Conservation (phyloP, 2,329 filamentous ascomycete genomes). For the Trichoderma arundinaceum region DNA sequence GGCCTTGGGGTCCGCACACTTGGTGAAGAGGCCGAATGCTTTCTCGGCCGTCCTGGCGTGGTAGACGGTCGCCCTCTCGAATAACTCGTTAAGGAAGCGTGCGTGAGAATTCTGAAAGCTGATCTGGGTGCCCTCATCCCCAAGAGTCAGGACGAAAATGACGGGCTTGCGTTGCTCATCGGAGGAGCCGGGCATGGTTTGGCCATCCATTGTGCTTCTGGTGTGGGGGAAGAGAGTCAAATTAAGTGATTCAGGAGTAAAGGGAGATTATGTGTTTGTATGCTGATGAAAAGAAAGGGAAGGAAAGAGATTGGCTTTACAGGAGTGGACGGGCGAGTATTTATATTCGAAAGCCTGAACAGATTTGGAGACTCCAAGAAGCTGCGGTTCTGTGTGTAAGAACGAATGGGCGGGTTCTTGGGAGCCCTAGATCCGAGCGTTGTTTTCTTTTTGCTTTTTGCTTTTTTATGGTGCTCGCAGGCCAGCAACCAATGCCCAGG, state of each 20-base stretch:
- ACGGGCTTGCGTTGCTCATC: constrained; percentile 7
- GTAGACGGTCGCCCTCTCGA: constrained; percentile 25
- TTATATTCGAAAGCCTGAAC: background rate
- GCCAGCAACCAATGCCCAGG: background rate
- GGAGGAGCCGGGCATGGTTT: constrained; percentile 38
- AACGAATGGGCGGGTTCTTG: no score
- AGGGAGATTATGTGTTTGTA: background rate
- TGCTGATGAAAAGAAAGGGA: background rate
- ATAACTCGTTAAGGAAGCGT: constrained; percentile 26
- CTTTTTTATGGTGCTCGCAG: background rate
- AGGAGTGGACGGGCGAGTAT: background rate
- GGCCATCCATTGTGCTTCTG: background rate
- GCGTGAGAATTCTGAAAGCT: constrained; percentile 25
- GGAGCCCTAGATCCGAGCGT: background rate
- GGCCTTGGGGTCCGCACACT: constrained; percentile 3
- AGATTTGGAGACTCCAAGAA: background rate
- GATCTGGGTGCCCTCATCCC: constrained; percentile 1
- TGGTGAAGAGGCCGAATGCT: constrained; percentile 20
- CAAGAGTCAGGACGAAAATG: constrained; percentile 27
- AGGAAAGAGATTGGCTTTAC: background rate
- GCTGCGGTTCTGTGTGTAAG: no score
- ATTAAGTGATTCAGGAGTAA: background rate
- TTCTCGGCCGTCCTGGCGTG: constrained; percentile 19
- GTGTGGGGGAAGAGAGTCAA: background rate
- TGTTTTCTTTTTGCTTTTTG: background rate